phyloP scores from a whole-genome alignment of 768 basidiomycete species.

The Trametes sanguinea region DNA sequence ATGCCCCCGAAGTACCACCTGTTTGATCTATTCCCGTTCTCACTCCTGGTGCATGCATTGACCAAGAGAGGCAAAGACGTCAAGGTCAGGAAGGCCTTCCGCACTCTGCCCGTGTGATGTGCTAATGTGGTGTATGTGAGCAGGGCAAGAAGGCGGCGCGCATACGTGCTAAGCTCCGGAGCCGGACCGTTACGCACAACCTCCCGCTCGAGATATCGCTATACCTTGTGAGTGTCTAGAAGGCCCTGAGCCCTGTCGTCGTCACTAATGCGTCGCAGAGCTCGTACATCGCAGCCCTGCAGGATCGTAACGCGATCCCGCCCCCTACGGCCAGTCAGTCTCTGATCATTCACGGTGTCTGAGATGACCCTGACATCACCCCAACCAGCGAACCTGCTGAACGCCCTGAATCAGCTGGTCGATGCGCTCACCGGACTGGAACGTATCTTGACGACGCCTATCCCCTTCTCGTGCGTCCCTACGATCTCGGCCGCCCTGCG shows the following conservation, averaged over 20 bases:
- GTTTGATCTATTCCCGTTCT: conserved; percentile 72
- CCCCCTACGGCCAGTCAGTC: conserved; percentile 57
- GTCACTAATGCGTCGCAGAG: conserved; percentile 43
- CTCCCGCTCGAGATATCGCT: conserved; percentile 69
- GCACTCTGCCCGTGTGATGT: background rate
- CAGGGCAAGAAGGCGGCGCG: conserved; percentile 62
- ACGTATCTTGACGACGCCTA: conserved; percentile 73
- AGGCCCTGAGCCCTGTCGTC: background rate
- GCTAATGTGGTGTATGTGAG: background rate
- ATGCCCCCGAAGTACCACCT: conserved; percentile 61
- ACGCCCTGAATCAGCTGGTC: conserved; percentile 54
- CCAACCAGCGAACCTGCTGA: conserved; percentile 46
- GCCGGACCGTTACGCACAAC: conserved; percentile 51
- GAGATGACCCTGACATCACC: background rate
- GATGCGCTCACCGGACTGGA: conserved; percentile 71
- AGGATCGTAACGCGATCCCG: conserved; percentile 56
- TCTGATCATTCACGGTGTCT: conserved; percentile 27
- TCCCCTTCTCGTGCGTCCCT: conserved; percentile 65
- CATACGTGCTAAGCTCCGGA: conserved; percentile 51
- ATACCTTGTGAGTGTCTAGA: conserved; percentile 51
- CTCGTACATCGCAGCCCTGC: conserved; percentile 65
- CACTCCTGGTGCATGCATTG: conserved; percentile 51
- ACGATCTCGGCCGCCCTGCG: background rate
- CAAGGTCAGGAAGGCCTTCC: conserved; percentile 29
- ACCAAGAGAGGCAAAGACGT: conserved; percentile 50